Conservation (phyloP, 176 grass and related monocot genomes). For the Hyparrhenia diplandra region DNA sequence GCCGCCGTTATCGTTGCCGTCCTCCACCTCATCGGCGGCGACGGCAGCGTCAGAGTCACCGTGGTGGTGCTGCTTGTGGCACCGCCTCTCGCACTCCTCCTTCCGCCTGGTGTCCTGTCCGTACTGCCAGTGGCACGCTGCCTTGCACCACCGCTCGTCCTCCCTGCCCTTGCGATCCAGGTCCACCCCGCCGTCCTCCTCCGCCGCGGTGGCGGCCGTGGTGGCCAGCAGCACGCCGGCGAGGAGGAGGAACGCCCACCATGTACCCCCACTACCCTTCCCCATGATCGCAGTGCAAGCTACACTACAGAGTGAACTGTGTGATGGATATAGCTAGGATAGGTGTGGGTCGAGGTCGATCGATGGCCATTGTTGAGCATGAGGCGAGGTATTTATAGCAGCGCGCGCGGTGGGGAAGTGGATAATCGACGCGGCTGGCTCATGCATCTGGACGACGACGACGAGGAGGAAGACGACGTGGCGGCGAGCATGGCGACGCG, state of each 20-base stretch:
- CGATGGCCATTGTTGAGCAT: neutral
- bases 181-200: neutral
- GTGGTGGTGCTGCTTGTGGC: neutral
- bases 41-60: neutral
- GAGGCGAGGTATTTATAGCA: conserved; percentile 5
- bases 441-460: too few species aligned
- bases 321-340: too few species aligned
- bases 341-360: too few species aligned
- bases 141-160: conserved; percentile 3
- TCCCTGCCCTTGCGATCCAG: neutral
- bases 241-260: conserved; percentile 19
- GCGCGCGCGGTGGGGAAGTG: too few species aligned
- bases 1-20: neutral
- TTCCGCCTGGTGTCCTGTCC: neutral
- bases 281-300: conserved; percentile 12
- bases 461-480: neutral
- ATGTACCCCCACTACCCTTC: neutral
- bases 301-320: neutral
- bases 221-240: conserved; percentile 8
- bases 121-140: conserved; percentile 24
- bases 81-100: conserved; percentile 6
- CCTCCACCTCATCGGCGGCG: too few species aligned
- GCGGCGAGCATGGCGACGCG: neutral
- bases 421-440: neutral
- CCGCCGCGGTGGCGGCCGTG: neutral